Conservation (phyloP, 2,329 filamentous ascomycete species). For the Xylaria sp. region DNA sequence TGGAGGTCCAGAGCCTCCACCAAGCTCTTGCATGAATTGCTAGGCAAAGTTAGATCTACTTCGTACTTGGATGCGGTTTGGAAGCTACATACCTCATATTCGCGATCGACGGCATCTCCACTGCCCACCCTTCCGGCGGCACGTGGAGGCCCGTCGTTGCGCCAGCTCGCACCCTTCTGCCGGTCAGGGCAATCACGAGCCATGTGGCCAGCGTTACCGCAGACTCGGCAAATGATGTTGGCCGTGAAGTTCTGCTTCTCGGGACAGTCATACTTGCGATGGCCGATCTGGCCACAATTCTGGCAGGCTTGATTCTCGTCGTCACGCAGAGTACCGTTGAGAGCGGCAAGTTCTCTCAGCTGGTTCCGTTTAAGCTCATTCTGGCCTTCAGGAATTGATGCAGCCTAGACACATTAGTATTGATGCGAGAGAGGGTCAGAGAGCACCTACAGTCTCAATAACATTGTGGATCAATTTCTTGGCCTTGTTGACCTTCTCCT, state of each 20-base stretch:
- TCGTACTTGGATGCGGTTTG: neutral
- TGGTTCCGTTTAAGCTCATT: conserved; percentile 99
- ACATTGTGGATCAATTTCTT: conserved; percentile 98
- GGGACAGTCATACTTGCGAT: conserved; percentile 98
- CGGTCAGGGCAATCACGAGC: conserved; percentile 95
- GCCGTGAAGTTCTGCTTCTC: conserved; percentile 98
- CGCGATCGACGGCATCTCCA: conserved; percentile 85
- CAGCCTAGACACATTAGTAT: conserved; percentile 65
- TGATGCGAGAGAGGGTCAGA: neutral
- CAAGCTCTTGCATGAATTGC: conserved; percentile 98
- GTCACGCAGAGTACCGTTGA: conserved; percentile 98
- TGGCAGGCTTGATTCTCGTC: conserved; percentile 99
- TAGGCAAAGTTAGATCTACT: conserved; percentile 50
- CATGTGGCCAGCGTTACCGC: conserved; percentile 98
- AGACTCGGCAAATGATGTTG: conserved; percentile 98
- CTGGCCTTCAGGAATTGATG: conserved; percentile 96
- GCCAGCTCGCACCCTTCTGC: conserved; percentile 88
- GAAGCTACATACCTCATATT: conserved; percentile 79
- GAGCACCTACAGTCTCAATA: conserved; percentile 84
- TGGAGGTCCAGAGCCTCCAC: conserved; percentile 71
- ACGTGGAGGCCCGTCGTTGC: conserved; percentile 67
- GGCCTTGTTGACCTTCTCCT: conserved; percentile 99
- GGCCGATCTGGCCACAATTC: conserved; percentile 98
- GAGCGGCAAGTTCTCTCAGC: conserved; percentile 92
- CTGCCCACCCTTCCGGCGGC: conserved; percentile 69